Conservation (phyloP, 805 yeast species). For the Saccharomyces kudriavzevii region DNA sequence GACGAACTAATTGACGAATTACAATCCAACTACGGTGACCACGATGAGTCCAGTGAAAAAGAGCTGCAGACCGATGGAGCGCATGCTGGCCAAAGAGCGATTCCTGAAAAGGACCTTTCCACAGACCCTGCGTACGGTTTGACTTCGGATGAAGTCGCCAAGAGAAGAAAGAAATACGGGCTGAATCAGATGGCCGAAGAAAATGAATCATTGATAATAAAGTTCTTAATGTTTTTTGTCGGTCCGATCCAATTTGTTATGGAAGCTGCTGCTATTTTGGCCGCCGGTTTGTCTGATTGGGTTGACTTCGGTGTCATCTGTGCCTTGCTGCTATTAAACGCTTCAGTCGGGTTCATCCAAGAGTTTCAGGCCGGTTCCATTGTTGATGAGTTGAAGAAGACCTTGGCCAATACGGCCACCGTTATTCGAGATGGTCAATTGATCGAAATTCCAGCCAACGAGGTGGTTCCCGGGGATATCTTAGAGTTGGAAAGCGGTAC, state of each 20-base stretch:
- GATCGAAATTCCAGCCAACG: slow-evolving; percentile 69
- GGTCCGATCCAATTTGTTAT: slow-evolving; percentile 96
- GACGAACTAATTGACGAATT: slow-evolving; percentile 70
- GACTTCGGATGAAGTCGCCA: slow-evolving; percentile 64
- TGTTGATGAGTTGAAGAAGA: slow-evolving; percentile 92
- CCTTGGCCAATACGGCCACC: slow-evolving; percentile 82
- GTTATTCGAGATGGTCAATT: slow-evolving; percentile 77
- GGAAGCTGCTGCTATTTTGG: slow-evolving; percentile 94
- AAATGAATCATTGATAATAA: slow-evolving; percentile 66
- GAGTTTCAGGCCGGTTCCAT: slow-evolving; percentile 98
- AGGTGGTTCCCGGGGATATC: slow-evolving; percentile 93
- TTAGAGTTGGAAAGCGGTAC: slow-evolving; percentile 88
- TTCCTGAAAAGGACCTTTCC: slow-evolving; percentile 77
- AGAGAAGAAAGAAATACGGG: slow-evolving; percentile 87
- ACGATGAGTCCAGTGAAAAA: slow-evolving; percentile 44
- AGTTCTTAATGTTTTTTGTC: slow-evolving; percentile 79
- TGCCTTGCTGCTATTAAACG: slow-evolving; percentile 79
- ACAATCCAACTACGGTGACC: slow-evolving; percentile 52
- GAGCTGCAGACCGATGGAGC: slow-evolving; percentile 38
- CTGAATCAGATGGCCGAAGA: slow-evolving; percentile 87
- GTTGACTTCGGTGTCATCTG: slow-evolving; percentile 97
- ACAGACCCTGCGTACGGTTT: slow-evolving; percentile 77
- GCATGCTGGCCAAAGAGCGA: slow-evolving; percentile 60
- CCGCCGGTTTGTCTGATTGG: slow-evolving; percentile 97
- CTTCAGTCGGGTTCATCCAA: slow-evolving; percentile 91